Base-by-base conservation (phyloP, 192 early-diverging fungal species). In the Irineochytrium annulatum region DNA sequence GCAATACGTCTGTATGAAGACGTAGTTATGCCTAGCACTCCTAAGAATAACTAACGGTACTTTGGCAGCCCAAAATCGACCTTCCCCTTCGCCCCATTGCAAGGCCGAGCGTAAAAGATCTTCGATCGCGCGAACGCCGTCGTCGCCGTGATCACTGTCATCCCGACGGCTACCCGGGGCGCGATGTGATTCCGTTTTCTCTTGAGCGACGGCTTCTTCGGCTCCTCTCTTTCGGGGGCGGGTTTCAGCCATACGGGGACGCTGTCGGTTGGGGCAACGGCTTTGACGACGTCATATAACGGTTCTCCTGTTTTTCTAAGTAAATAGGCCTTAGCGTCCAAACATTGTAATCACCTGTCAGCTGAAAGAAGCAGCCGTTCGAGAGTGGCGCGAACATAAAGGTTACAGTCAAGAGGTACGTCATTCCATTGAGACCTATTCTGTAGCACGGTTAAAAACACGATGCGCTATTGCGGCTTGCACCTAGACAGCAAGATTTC, bases 401-500 rank as follows among this genome's bases (percentile, higher is more conserved):
- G 27, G 60, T 67, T 30, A 69, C 43, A 14, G 60, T n/a, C 27
- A 78, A 65, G 1, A 78, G 58, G 54, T 71, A 65, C 6, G 31
- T 53, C 76, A 78, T 78, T 13, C 63, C 70, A 28, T 59, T n/a
- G 27, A 52, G 34, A 4, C 76, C 76, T 31, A 78, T 66, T 19
- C 76, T 77, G 0, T n/a, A 1, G 16, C 1, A 29, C 1, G 11
- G 49, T 20, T 29, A 27, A 26, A 51, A 52, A 24, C 49, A 52
- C 14, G 20, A 3, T 20, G 14, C 16, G 2, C 17, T 24, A 2
- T 27, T 20, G 14, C 48, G 49, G 14, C 14, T 27, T 52, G 16
- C 26, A 24, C 73, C 69, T 59, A 27, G 48, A 43, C 14, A 77
- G 48, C 27, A 77, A 49, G 3, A 44, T 16, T 52, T 71, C 46